phyloP scores from a whole-genome alignment of 75 land plant species.

The Ceratopteris richardii region DNA sequence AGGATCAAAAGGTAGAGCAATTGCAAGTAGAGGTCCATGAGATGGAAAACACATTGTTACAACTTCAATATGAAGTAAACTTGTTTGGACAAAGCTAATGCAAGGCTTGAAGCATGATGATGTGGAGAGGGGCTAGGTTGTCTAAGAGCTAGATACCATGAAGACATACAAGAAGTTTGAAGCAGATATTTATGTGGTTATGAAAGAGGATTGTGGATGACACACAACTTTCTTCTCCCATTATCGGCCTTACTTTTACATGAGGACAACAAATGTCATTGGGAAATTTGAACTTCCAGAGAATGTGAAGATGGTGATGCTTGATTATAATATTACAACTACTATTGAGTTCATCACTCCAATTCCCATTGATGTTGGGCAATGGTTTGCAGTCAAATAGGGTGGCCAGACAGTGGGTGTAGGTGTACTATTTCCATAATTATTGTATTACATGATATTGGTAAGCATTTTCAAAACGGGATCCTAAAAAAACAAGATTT shows the following conservation, averaged over 20 bases:
- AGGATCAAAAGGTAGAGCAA: slow-evolving; percentile 5
- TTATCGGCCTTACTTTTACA: slow-evolving; percentile 84
- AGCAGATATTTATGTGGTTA: slow-evolving; percentile 92
- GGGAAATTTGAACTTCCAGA: slow-evolving; percentile 91
- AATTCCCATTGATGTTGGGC: slow-evolving; percentile 82
- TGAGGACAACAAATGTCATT: slow-evolving; percentile 93
- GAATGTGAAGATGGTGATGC: slow-evolving; percentile 98
- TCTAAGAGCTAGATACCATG: slow-evolving; percentile 76
- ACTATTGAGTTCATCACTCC: slow-evolving; percentile 71
- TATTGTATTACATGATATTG: no score
- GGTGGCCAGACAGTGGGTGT: slow-evolving; percentile 97
- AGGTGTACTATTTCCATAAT: slow-evolving; percentile 86
- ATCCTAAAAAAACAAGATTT: no score
- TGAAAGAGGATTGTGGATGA: slow-evolving; percentile 96
- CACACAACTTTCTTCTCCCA: slow-evolving; percentile 95
- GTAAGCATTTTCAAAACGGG: no score
- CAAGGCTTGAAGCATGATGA: slow-evolving; percentile 94
- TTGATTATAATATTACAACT: slow-evolving; percentile 92
- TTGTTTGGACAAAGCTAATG: slow-evolving; percentile 25
- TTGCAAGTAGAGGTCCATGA: slow-evolving; percentile 6
- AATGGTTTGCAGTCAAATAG: slow-evolving; percentile 91
- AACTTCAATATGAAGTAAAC: slow-evolving; percentile 9
- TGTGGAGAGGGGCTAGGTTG: slow-evolving; percentile 79
- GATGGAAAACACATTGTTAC: slow-evolving; percentile 6
- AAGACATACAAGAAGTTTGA: slow-evolving; percentile 86